Conservation (phyloP, 495 filamentous ascomycete species). For the Neurospora tetrasperma region DNA sequence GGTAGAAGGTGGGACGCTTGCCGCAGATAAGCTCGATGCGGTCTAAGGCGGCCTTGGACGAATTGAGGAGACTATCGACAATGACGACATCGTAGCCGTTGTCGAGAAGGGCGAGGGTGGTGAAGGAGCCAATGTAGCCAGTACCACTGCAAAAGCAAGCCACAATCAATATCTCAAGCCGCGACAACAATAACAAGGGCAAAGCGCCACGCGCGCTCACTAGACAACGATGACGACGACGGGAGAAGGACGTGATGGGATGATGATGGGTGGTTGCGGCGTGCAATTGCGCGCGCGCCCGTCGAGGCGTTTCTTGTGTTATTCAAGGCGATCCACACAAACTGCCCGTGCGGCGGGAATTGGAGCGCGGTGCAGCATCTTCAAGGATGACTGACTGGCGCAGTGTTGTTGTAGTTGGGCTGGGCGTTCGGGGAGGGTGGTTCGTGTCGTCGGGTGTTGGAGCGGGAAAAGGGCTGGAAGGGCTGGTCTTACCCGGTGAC, state of each 20-base stretch:
- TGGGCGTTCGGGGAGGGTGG: background rate
- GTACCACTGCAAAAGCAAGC: slow-evolving; percentile 56
- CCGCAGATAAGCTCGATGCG: slow-evolving; percentile 90
- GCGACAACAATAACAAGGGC: background rate
- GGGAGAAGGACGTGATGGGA: background rate
- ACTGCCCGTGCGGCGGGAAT: background rate
- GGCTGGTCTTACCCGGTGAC: slow-evolving; percentile 66
- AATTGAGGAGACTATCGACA: slow-evolving; percentile 93
- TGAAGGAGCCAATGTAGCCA: slow-evolving; percentile 99
- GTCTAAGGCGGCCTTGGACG: slow-evolving; percentile 75
- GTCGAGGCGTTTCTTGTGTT: background rate
- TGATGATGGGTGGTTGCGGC: background rate
- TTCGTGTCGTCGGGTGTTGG: slow-evolving; percentile 4
- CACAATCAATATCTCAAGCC: slow-evolving; percentile 10
- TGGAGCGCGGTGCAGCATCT: background rate
- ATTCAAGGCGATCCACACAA: background rate
- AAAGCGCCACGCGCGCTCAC: background rate
- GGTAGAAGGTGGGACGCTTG: slow-evolving; percentile 76
- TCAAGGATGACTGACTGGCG: background rate
- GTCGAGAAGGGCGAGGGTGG: slow-evolving; percentile 78
- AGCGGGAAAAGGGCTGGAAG: slow-evolving; percentile 1
- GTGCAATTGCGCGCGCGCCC: background rate
- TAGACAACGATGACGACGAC: background rate
- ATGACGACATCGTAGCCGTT: slow-evolving; percentile 95
- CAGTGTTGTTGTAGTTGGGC: background rate